Percentiles rank a stretch among this genome's conserved stretches.
Conservation (phyloP, 306 rosid genomes). For the Notholithocarpus densiflorus region DNA sequence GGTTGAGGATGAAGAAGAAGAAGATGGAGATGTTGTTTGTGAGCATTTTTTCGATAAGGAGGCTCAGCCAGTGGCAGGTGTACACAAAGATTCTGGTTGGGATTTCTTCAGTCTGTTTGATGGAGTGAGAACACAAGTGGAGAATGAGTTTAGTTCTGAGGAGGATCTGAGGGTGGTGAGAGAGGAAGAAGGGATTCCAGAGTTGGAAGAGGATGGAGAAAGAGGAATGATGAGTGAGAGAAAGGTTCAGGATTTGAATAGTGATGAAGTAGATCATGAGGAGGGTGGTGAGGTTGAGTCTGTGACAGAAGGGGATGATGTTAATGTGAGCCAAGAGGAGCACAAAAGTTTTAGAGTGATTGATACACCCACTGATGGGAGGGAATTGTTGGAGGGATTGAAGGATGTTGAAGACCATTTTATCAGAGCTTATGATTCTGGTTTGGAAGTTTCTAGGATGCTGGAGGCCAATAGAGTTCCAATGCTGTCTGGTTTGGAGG, state of each 20-base stretch:
- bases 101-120: conserved; percentile 88
- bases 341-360: conserved; percentile 54
- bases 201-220: conserved; percentile 74
- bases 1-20: conserved; percentile 12
- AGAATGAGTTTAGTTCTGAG: conserved; percentile 55
- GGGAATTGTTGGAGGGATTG: conserved; percentile 88
- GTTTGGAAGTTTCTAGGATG: conserved; percentile 75
- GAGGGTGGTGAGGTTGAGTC: conserved; percentile 31
- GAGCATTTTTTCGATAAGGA: conserved; percentile 69
- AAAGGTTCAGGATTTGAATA: conserved; percentile 35
- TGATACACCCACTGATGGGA: conserved; percentile 70
- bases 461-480: conserved; percentile 79
- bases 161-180: conserved; percentile 83
- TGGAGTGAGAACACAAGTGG: conserved; percentile 52
- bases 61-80: conserved; percentile 68
- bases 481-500: conserved; percentile 77
- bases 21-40: conserved; percentile 26
- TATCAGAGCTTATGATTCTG: conserved; percentile 70
- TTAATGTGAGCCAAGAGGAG: conserved; percentile 36
- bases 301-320: conserved; percentile 38
- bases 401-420: conserved; percentile 76
- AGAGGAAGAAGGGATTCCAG: conserved; percentile 96
- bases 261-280: conserved; percentile 28
- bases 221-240: conserved; percentile 31
- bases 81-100: conserved; percentile 80